These are phyloP conservation scores for Pseudozyma flocculosa DNA, from an alignment of 1,284 basidiomycete species.

Conservation along the genomic window DNA sequence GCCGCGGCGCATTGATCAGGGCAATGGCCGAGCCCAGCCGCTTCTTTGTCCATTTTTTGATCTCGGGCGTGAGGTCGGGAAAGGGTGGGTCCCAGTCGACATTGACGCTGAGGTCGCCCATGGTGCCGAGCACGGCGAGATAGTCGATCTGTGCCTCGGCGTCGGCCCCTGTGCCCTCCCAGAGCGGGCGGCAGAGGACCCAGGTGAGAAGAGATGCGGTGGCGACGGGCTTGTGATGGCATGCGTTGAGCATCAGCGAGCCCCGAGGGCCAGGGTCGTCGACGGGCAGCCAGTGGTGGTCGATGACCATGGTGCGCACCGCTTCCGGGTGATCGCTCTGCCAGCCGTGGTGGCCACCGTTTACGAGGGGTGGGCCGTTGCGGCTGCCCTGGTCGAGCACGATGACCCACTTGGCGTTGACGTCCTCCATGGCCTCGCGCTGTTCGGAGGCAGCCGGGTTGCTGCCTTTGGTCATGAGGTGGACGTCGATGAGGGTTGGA, in stretches of 20 bases:
- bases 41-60: constrained; percentile 43
- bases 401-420: no score
- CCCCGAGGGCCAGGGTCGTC: constrained; percentile 25
- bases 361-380: no score
- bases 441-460: no score
- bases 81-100: constrained; percentile 42
- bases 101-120: constrained; percentile 39
- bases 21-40: constrained; percentile 33
- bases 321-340: no score
- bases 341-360: no score
- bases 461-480: no score
- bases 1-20: constrained; percentile 38
- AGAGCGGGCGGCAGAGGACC: constrained; percentile 36
- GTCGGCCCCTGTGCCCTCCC: constrained; percentile 3
- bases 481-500: no score
- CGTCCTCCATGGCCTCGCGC: no score
- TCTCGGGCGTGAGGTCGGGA: constrained; percentile 28
- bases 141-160: constrained; percentile 32
- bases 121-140: constrained; percentile 40
- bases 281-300: constrained; percentile 36
- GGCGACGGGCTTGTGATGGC: constrained; percentile 31
- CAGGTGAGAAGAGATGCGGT: constrained; percentile 37
- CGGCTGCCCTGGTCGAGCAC: no score
- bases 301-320: no score
- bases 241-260: constrained; percentile 39